phyloP scores from a whole-genome alignment of 2,329 filamentous ascomycete genomes.

The Fusarium mundagurra region DNA sequence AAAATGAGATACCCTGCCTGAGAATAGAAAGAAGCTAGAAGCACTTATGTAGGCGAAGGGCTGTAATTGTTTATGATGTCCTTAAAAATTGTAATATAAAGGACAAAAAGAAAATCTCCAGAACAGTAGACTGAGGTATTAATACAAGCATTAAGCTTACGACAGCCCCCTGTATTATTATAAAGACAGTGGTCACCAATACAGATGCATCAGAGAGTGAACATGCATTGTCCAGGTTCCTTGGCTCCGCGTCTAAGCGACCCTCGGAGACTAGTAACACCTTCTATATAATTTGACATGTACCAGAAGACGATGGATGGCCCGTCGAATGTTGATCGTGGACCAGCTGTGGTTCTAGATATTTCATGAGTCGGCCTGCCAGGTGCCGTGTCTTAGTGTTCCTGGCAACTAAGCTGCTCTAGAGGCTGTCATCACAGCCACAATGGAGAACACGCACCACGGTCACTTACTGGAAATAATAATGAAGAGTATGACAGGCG shows the following conservation, averaged over 20 bases:
- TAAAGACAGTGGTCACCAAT: too few relatives aligned
- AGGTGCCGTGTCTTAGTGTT: not conserved
- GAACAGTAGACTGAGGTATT: too few relatives aligned
- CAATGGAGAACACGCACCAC: not conserved
- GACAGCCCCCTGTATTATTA: too few relatives aligned
- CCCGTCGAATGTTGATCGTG: not conserved
- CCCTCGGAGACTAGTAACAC: not conserved
- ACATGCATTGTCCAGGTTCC: too few relatives aligned
- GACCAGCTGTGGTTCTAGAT: not conserved
- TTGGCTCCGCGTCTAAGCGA: not conserved
- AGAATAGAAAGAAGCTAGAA: not conserved
- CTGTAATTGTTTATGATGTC: too few relatives aligned
- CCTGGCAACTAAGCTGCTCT: not conserved
- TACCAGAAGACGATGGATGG: too few relatives aligned
- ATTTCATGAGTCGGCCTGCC: too few relatives aligned
- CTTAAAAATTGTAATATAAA: too few relatives aligned
- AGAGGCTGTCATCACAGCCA: not conserved
- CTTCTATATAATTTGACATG: not conserved
- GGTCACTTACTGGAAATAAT: not conserved
- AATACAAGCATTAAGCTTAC: too few relatives aligned
- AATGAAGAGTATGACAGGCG: fast-evolving
- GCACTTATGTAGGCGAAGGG: not conserved
- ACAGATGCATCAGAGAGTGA: too few relatives aligned
- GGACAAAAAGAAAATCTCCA: too few relatives aligned
- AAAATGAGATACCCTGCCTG: not conserved